These are phyloP conservation scores for Cyclotella sp. DNA, from an alignment of 108 stramenopile species.

Conservation along the genomic window DNA sequence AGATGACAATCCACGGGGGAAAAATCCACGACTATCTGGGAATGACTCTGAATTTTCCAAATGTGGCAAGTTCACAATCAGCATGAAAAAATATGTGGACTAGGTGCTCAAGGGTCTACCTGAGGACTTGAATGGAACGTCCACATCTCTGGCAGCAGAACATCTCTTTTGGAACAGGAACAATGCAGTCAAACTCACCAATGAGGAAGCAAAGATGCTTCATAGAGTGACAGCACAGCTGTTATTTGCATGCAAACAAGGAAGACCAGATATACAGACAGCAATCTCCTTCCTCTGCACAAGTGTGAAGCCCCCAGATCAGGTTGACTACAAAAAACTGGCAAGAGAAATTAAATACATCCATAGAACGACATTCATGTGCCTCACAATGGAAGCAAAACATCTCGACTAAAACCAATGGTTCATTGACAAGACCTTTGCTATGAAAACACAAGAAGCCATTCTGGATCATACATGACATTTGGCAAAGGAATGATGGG, in stretches of 20 bases:
- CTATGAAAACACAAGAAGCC: background rate
- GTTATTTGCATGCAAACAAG: no score
- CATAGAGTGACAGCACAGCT: no score
- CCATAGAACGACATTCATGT: background rate
- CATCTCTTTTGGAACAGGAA: background rate
- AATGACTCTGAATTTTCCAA: no score
- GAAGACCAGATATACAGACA: no score
- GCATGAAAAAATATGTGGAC: no score
- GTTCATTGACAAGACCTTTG: background rate
- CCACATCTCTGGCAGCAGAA: background rate
- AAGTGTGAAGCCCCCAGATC: background rate
- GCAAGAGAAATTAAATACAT: background rate
- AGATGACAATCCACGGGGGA: background rate
- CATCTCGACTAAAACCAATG: background rate
- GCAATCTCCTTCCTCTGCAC: background rate
- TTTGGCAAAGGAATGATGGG: constrained; percentile 4
- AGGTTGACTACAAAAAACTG: background rate
- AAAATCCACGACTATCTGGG: background rate
- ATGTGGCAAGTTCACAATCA: no score
- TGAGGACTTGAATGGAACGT: background rate
- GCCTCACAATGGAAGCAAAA: background rate
- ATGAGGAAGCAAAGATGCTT: background rate
- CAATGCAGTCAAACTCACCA: background rate
- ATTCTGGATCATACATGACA: background rate
- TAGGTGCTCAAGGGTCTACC: background rate